Evolutionary conservation across 257 asterid species (phyloP).

Genomic region (Petrea volubilis): DNA sequence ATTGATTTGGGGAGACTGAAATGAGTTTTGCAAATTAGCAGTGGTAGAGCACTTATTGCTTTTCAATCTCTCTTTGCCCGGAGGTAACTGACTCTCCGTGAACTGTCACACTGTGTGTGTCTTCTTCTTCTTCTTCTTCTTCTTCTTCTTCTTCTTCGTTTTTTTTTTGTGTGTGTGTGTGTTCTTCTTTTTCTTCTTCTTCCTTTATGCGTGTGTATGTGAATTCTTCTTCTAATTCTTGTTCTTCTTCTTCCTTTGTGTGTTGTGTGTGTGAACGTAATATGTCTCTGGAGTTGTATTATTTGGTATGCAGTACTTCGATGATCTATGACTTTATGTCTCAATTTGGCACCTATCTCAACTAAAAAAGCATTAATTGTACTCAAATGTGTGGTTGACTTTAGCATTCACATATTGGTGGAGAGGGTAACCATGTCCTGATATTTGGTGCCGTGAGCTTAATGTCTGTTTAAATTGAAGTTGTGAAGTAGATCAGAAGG

Average conservation of each 20-base stretch:
- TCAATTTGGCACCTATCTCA: neutral
- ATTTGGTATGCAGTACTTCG: conserved; percentile 1
- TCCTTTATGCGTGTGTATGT: no score
- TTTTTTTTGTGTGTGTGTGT: no score
- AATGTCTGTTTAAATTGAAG: neutral
- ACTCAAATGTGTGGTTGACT: neutral
- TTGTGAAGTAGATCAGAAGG: conserved; percentile 24
- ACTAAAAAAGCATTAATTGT: neutral
- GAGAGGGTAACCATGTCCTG: neutral
- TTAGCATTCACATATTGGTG: conserved; percentile 4
- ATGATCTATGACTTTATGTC: neutral
- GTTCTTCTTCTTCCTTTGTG: no score
- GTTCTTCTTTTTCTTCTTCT: no score
- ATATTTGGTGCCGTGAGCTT: neutral
- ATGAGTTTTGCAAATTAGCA: conserved; percentile 16
- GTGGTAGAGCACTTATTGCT: conserved; percentile 20
- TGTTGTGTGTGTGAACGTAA: neutral
- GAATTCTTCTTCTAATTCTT: no score
- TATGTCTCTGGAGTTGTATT: conserved; percentile 1
- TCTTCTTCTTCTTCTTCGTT: no score
- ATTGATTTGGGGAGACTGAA: conserved; percentile 16
- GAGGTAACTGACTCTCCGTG: no score
- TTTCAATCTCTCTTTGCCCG: conserved; percentile 5
- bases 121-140: no score
- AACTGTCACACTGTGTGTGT: no score